Percentiles rank a stretch among this genome's conserved stretches.
phyloP scores from a whole-genome alignment of 495 filamentous ascomycete species.

The Aspergillus leporis region DNA sequence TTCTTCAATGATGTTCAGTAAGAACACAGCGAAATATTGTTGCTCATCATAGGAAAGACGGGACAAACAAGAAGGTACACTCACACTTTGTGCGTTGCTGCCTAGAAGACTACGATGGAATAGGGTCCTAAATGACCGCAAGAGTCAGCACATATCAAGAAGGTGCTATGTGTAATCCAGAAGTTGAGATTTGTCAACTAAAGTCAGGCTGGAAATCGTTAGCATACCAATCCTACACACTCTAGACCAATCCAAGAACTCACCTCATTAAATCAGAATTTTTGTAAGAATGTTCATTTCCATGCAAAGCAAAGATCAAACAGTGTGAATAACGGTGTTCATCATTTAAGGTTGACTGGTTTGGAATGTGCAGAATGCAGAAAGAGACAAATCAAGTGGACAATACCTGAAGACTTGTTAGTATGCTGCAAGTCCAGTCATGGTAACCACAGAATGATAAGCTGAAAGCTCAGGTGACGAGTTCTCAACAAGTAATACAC shows the following conservation, averaged over 20 bases:
- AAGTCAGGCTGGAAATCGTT: slow-evolving; percentile 47
- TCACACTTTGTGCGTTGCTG: slow-evolving; percentile 22
- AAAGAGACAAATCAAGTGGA: slow-evolving; percentile 14
- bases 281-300: slow-evolving; percentile 80
- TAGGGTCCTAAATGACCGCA: slow-evolving; percentile 24
- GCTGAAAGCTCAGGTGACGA: slow-evolving; percentile 82
- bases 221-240: slow-evolving; percentile 31
- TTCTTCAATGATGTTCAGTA: slow-evolving; percentile 76
- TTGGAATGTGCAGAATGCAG: slow-evolving; percentile 15
- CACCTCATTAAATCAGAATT: slow-evolving; percentile 99
- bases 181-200: slow-evolving; percentile 40
- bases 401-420: slow-evolving; percentile 35
- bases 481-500: slow-evolving; percentile 92
- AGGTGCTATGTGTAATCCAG: slow-evolving; percentile 28
- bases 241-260: slow-evolving; percentile 23
- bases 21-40: slow-evolving; percentile 76
- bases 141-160: slow-evolving; percentile 36
- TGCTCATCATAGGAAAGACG: slow-evolving; percentile 60
- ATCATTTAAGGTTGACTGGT: slow-evolving; percentile 62
- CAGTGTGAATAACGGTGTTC: slow-evolving; percentile 93
- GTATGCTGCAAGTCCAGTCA: slow-evolving; percentile 15
- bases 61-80: slow-evolving; percentile 20
- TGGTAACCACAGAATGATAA: slow-evolving; percentile 13
- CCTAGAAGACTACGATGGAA: slow-evolving; percentile 7
- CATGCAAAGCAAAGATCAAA: slow-evolving; percentile 71